Evolutionary conservation across 2,329 filamentous ascomycete species (phyloP), one percentile per base, ranked within the genome.

Genomic region (Colletotrichum liaoningense): DNA sequence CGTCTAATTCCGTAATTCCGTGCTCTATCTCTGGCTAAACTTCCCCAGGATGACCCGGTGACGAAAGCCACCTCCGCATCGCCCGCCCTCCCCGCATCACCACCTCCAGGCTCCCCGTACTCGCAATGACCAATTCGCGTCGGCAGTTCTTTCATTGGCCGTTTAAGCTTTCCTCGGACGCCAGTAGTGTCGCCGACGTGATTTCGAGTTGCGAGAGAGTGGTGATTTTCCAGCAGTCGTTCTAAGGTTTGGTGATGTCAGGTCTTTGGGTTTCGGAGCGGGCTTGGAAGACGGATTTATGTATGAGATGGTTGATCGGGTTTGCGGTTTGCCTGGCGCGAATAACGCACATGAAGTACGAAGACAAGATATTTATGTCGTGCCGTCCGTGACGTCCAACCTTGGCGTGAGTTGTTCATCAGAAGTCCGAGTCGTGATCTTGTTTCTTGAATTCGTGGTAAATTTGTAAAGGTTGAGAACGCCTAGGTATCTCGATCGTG

Each of bases 111-210:
- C 38, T 42, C 42, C 42, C 35, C 46, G 24, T 19, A 14, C 30
- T 65, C 30, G 38, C 70, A 55, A 54, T 60, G 54, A 38, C 66
- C 33, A n/a, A 11, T 28, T 14, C 52, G n/a, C 19, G n/a, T 73
- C 54, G 59, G 59, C 66, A 69, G 66, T 69, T 73, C 30, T 60
- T 38, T 22, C 14, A 69, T 64, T 69, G 55, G 66, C 49, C 28
- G 14, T 63, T 59, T 24, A 67, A 35, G 30, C 14, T 62, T 60
- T 65, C 38, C 11, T 49, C 65, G 59, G 70, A 24, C 5, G 42
- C 49, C 59, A 69, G 11, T 69, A 69, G 24, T 63, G 59, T 46
- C 49, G 5, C 63, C 63, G 63, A 60, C 1, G 12, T 55, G 22
- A 22, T 22, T n/a, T 5, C 14, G 9, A 6, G 5, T n/a, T n/a